Percentiles rank a stretch among this genome's conserved stretches.
Evolutionary conservation across 768 basidiomycete species (phyloP).

Genomic region (Boletus rubropictus): DNA sequence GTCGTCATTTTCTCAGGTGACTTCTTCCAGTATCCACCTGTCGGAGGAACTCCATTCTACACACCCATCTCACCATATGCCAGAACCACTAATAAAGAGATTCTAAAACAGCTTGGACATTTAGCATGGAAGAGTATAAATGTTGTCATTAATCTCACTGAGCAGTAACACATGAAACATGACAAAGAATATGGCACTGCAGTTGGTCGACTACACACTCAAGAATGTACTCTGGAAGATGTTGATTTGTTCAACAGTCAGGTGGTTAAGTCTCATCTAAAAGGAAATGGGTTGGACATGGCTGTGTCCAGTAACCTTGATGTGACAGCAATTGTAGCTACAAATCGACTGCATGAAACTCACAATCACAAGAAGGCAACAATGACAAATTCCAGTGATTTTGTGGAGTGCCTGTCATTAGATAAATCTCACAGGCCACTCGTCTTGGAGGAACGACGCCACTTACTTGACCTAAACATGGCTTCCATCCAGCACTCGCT

Average conservation of each 20-base stretch:
- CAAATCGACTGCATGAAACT: too few species aligned
- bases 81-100: not conserved
- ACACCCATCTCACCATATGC: slow-evolving; percentile 13
- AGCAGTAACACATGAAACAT: not conserved
- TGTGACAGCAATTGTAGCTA: too few species aligned
- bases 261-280: not conserved
- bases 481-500: not conserved
- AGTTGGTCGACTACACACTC: not conserved
- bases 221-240: not conserved
- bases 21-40: slow-evolving; percentile 31
- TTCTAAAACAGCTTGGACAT: not conserved
- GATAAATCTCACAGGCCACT: not conserved
- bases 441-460: not conserved
- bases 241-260: not conserved
- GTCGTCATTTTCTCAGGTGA: slow-evolving; percentile 32
- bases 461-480: not conserved
- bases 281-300: too few species aligned
- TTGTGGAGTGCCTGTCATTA: not conserved
- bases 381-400: not conserved
- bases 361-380: not conserved
- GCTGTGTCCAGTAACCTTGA: too few species aligned
- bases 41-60: slow-evolving; percentile 26
- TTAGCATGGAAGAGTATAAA: not conserved
- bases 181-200: not conserved
- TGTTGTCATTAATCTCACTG: not conserved